Evolutionary conservation across 768 basidiomycete genomes (phyloP), one percentile per base, ranked within the genome.

Genomic region (Amanita brunnescens): DNA sequence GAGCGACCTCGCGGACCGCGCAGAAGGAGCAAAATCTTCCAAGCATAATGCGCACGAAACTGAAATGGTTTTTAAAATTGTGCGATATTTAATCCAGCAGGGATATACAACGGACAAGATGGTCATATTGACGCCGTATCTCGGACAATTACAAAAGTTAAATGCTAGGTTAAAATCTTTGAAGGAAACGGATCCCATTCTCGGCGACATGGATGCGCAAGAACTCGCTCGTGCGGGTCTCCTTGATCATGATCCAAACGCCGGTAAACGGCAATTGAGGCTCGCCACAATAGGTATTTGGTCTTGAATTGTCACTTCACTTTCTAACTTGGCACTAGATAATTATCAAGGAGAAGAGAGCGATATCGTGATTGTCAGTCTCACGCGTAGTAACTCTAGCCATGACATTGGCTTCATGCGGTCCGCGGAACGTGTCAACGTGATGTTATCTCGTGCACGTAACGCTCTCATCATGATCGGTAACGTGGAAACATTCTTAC

Each of bases 321-420:
- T 35, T 2, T 8, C 51, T 51, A 38, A 51, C 7, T 43, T 48
- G 7, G 33, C 14, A 16, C 39, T 24, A 85, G 85, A 87, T 57
- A 87, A 87, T 57, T 87, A 85, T 54, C 85, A 87, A 59, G 85
- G 85, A 2, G 85, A 87, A 59, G 84, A 87, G 61, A 79, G 80
- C 30, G 76, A 86, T 44, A 80, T 87, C 43, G 80, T 87, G 21
- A 65, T 87, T 30, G 70, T 73, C 5, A 79, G 76, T 9, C 62
- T 87, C 29, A 83, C 80, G 0, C 64, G 85, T 43, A 84, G 82
- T 55, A 85, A 87, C 52, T 5, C 65, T 0, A 51, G 63, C 0
- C 59, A 72, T 44, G 75, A 80, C 51, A 86, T 87, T 20, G 84
- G 85, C 0, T 87, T 87, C 65, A 85, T 87, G 83, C 75, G 64